Conservation (phyloP, 768 basidiomycete species). For the Chiua virens region DNA sequence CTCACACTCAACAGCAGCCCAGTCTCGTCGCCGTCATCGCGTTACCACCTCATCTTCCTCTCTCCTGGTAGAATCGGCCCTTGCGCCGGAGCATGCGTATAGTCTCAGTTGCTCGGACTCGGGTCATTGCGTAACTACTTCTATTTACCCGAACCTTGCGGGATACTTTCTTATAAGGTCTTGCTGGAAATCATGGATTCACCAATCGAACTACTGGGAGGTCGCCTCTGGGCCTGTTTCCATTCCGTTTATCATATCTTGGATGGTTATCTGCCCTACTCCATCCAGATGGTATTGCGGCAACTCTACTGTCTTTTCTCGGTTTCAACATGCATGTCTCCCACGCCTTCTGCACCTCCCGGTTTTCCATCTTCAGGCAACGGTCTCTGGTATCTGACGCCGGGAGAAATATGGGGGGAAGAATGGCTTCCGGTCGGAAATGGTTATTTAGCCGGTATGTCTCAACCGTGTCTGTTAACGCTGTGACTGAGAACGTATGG, state of each 20-base stretch:
- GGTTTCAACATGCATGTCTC: slow-evolving; percentile 17
- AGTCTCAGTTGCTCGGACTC: too few relatives aligned
- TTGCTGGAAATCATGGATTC: slow-evolving; percentile 21
- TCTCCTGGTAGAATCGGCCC: too few relatives aligned
- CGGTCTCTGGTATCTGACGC: slow-evolving; percentile 65
- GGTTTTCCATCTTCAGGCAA: slow-evolving; percentile 75
- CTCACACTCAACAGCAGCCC: too few relatives aligned
- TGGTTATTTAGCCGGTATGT: slow-evolving; percentile 63
- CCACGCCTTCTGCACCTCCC: slow-evolving; percentile 28
- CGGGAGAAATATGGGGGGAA: slow-evolving; percentile 54
- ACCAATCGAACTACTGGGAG: slow-evolving; percentile 15
- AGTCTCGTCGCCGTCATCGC: too few relatives aligned
- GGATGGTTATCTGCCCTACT: slow-evolving; percentile 15
- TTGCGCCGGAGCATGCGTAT: too few relatives aligned
- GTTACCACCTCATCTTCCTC: too few relatives aligned
- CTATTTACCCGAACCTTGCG: too few relatives aligned
- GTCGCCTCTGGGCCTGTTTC: slow-evolving; percentile 15
- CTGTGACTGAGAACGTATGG: neutral
- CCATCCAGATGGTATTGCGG: slow-evolving; percentile 16
- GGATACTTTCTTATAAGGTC: neutral
- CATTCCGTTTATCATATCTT: slow-evolving; percentile 12
- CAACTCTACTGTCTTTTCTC: slow-evolving; percentile 22
- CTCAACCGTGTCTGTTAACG: neutral
- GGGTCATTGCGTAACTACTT: too few relatives aligned
- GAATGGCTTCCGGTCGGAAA: slow-evolving; percentile 73